phyloP scores from a whole-genome alignment of 176 grass and related monocot species.

The Secale cereale region DNA sequence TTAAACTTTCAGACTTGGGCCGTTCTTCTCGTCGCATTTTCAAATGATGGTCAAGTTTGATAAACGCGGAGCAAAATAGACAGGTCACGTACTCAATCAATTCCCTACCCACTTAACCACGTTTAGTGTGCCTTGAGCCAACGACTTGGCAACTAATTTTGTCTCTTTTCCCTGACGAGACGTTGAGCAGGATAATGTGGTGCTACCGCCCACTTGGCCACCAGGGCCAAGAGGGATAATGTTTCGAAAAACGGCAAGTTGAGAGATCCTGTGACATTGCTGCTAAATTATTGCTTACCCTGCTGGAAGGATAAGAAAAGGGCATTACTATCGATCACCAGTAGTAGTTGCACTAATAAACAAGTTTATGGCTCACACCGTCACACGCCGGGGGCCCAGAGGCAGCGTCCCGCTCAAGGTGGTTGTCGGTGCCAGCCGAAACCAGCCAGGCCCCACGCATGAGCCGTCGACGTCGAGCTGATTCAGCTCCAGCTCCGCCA shows the following conservation, averaged over 20 bases:
- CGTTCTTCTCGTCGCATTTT: not conserved
- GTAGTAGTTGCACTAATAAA: too few species aligned
- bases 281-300: not conserved
- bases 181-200: not conserved
- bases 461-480: not conserved
- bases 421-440: not conserved
- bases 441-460: not conserved
- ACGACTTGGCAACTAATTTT: not conserved
- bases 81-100: not conserved
- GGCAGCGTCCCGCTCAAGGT: not conserved
- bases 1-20: too few species aligned
- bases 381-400: not conserved
- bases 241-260: not conserved
- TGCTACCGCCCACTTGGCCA: not conserved
- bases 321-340: too few species aligned
- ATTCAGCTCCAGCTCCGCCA: constrained; percentile 14
- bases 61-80: not conserved
- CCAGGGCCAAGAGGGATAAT: not conserved
- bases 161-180: not conserved
- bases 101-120: not conserved
- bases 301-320: not conserved
- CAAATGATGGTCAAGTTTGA: not conserved
- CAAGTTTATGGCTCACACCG: too few species aligned
- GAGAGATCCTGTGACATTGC: not conserved
- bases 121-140: not conserved